A percentile compares a stretch with the other conserved stretches of the same genome.
Conservation (phyloP, 1,139 yeast genomes). For the Scheffersomyces insectosa region DNA sequence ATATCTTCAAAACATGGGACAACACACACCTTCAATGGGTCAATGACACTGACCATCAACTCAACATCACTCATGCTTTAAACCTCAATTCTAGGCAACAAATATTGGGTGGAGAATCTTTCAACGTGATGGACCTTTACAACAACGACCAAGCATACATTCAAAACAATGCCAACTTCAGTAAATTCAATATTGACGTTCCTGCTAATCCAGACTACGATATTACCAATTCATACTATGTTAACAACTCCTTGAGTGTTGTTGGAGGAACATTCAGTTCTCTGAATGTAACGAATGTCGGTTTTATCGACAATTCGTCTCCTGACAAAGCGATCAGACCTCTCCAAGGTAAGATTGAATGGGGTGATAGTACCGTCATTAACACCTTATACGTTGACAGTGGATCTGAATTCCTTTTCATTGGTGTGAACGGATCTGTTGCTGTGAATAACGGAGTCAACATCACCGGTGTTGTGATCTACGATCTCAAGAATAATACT, state of each 20-base stretch:
- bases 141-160: constrained; percentile 34
- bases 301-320: constrained; percentile 38
- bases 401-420: constrained; percentile 36
- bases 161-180: constrained; percentile 20
- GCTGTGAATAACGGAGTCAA: constrained; percentile 18
- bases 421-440: constrained; percentile 55
- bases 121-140: constrained; percentile 37
- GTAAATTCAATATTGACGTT: constrained; percentile 24
- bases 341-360: constrained; percentile 31
- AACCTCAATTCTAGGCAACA: constrained; percentile 25
- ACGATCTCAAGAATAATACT: constrained; percentile 43
- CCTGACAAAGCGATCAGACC: constrained; percentile 22
- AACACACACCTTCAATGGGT: constrained; percentile 34
- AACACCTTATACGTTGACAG: constrained; percentile 45
- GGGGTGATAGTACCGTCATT: constrained; percentile 38
- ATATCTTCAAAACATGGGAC: constrained; percentile 41
- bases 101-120: constrained; percentile 42
- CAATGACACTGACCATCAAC: constrained; percentile 28
- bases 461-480: constrained; percentile 51
- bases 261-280: constrained; percentile 50
- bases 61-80: constrained; percentile 39
- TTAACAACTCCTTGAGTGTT: constrained; percentile 52
- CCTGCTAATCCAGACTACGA: constrained; percentile 30
- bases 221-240: constrained; percentile 39
- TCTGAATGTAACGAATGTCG: constrained; percentile 24